These are phyloP conservation scores for Gymnopilus junonius DNA, from an alignment of 768 basidiomycete genomes.

Conservation along the genomic window DNA sequence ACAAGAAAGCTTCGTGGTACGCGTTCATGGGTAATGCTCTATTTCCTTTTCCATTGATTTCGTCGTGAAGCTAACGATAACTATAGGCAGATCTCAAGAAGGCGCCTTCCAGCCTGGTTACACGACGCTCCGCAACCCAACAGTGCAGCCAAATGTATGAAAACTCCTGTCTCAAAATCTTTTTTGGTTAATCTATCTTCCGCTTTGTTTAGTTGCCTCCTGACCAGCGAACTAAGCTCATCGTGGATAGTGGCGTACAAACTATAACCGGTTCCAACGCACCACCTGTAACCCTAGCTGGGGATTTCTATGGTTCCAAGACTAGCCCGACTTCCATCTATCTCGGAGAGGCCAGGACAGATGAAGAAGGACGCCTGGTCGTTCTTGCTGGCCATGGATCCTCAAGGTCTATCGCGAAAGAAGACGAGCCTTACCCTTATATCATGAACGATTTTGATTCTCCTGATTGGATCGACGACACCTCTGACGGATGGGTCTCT, in stretches of 20 bases:
- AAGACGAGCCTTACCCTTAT: constrained; percentile 18
- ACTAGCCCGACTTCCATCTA: constrained; percentile 13
- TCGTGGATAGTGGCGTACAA: constrained; percentile 23
- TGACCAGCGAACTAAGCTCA: constrained; percentile 21
- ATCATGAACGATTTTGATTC: constrained; percentile 33
- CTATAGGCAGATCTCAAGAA: constrained; percentile 7
- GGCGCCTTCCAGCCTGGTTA: constrained; percentile 18
- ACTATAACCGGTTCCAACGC: constrained; percentile 1
- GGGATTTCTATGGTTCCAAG: constrained; percentile 3
- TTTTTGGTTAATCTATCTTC: neutral
- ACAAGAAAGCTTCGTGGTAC: constrained; percentile 32
- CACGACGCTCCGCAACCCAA: constrained; percentile 27
- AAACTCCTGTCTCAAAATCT: neutral
- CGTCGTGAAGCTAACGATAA: neutral
- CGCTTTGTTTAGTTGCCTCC: constrained; percentile 12
- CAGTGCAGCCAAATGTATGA: constrained; percentile 27
- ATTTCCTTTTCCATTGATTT: neutral
- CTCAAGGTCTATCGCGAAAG: constrained; percentile 16
- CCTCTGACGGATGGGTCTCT: constrained; percentile 34
- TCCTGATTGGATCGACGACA: constrained; percentile 38
- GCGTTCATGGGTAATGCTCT: constrained; percentile 15
- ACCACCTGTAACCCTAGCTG: constrained; percentile 14
- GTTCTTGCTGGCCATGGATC: constrained; percentile 33
- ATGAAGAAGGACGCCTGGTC: constrained; percentile 33
- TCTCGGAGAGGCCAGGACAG: constrained; percentile 22